Evolutionary conservation across 345 rosid genomes (phyloP).

Genomic region (Garcia nutans): DNA sequence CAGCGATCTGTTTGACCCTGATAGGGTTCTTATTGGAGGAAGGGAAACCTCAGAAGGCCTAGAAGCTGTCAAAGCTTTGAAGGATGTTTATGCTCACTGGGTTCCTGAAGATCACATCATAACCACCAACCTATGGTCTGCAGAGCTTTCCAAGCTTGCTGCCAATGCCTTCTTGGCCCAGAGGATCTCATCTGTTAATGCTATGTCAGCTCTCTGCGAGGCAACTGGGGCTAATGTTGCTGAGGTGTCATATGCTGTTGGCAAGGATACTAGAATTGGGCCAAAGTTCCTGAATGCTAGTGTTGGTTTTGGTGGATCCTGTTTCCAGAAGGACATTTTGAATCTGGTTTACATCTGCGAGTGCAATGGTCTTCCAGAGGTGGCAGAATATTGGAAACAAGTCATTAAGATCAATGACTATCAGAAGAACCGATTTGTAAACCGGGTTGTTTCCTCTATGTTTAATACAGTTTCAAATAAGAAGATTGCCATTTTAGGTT

Average conservation of each 20-base stretch:
- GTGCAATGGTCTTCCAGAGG: constrained; percentile 93
- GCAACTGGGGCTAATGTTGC: constrained; percentile 86
- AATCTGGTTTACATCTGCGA: constrained; percentile 90
- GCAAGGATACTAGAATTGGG: constrained; percentile 75
- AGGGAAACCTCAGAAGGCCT: constrained; percentile 87
- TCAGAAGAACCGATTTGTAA: constrained; percentile 82
- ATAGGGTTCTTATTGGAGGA: constrained; percentile 89
- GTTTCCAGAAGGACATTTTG: constrained; percentile 88
- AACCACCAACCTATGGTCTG: constrained; percentile 93
- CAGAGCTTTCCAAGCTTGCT: constrained; percentile 93
- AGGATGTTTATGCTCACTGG: constrained; percentile 80
- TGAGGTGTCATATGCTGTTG: constrained; percentile 76
- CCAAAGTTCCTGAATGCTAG: constrained; percentile 84
- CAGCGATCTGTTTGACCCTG: constrained; percentile 66
- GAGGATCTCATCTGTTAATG: constrained; percentile 86
- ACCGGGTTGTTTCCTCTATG: constrained; percentile 84
- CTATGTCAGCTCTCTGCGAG: constrained; percentile 93
- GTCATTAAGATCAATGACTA: constrained; percentile 91
- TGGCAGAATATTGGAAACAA: constrained; percentile 93
- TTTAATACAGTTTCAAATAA: constrained; percentile 81
- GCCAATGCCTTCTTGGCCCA: constrained; percentile 94
- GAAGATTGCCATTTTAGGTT: constrained; percentile 77
- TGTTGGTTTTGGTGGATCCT: constrained; percentile 90
- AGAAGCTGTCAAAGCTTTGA: constrained; percentile 71
- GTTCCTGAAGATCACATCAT: constrained; percentile 75